Conservation (phyloP, 805 yeast species). For the Lachancea fermentati region DNA sequence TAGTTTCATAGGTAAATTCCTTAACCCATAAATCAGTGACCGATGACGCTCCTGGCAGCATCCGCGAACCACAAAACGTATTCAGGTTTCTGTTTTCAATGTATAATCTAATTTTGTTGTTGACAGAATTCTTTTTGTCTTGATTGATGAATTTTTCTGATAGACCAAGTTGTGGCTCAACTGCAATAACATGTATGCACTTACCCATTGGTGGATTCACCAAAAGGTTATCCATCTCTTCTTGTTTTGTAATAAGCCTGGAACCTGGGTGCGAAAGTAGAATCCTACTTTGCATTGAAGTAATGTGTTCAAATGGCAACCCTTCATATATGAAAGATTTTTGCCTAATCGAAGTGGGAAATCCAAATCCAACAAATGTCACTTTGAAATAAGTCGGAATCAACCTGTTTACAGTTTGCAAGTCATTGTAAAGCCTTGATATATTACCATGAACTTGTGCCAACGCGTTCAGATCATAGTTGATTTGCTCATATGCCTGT, state of each 20-base stretch:
- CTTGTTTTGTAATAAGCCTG: slow-evolving; percentile 52
- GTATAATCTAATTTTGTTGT: slow-evolving; percentile 62
- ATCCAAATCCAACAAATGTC: slow-evolving; percentile 76
- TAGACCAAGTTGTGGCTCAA: slow-evolving; percentile 46
- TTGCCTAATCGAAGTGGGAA: slow-evolving; percentile 71
- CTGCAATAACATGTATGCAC: slow-evolving; percentile 63
- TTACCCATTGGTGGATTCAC: slow-evolving; percentile 61
- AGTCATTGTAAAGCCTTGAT: slow-evolving; percentile 58
- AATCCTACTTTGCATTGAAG: slow-evolving; percentile 73
- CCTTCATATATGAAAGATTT: slow-evolving; percentile 82
- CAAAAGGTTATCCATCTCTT: slow-evolving; percentile 47
- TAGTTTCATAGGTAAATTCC: slow-evolving; percentile 73
- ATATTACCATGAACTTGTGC: slow-evolving; percentile 64
- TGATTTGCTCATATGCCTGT: slow-evolving; percentile 63
- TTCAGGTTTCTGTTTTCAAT: slow-evolving; percentile 69
- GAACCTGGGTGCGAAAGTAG: slow-evolving; percentile 78
- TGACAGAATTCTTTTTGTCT: slow-evolving; percentile 33
- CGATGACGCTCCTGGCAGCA: slow-evolving; percentile 66
- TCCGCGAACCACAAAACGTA: slow-evolving; percentile 61
- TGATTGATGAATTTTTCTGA: slow-evolving; percentile 41
- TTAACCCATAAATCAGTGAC: slow-evolving; percentile 84
- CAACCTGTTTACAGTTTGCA: slow-evolving; percentile 64
- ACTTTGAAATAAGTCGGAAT: slow-evolving; percentile 77
- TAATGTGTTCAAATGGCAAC: slow-evolving; percentile 78
- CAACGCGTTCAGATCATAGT: slow-evolving; percentile 72